Conservation (phyloP, 192 early-diverging fungal species). For the Coemansia sp. region DNA sequence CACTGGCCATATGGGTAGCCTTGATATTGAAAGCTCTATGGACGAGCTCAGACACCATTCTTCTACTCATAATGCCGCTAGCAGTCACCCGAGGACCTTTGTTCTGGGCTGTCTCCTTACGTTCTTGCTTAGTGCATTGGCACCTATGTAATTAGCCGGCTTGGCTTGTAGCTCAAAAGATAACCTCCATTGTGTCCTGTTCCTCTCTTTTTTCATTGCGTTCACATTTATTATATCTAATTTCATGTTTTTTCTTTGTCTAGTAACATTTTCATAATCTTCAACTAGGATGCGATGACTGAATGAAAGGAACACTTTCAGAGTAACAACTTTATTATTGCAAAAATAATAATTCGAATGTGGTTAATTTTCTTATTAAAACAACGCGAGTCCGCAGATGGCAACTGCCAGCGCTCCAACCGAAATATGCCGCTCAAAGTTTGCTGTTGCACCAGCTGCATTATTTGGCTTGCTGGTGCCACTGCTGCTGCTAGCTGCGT, state of each 20-base stretch:
- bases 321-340: too few species aligned
- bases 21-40: conserved; percentile 22
- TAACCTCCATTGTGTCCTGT: background rate
- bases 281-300: background rate
- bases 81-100: conserved; percentile 20
- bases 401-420: conserved; percentile 44
- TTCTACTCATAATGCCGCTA: conserved; percentile 14
- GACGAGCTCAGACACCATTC: conserved; percentile 13
- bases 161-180: background rate
- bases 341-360: too few species aligned
- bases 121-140: conserved; percentile 21
- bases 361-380: conserved; percentile 12
- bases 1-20: conserved; percentile 13
- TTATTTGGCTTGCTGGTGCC: conserved; percentile 21
- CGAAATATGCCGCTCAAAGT: conserved; percentile 27
- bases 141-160: conserved; percentile 22
- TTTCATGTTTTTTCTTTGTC: background rate
- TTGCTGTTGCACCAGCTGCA: conserved; percentile 14
- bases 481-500: background rate
- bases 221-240: background rate
- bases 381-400: conserved; percentile 33
- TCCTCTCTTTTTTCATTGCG: background rate
- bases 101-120: conserved; percentile 31
- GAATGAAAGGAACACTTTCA: too few species aligned
- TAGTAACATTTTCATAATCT: background rate